phyloP scores from a whole-genome alignment of 805 yeast species.

The Cyberlindnera mycetangii region DNA sequence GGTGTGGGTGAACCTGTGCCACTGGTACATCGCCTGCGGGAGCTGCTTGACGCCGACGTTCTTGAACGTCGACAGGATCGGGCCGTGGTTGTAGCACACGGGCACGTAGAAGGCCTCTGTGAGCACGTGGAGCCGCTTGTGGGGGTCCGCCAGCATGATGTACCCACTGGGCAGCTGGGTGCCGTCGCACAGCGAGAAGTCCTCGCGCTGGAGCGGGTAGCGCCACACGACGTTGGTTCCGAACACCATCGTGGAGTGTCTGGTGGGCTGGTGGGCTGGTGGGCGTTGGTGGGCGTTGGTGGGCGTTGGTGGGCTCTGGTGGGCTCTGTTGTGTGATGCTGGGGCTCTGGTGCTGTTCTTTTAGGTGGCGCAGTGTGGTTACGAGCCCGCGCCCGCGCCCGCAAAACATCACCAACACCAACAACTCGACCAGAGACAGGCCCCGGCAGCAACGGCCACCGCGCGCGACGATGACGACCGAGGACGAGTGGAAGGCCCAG shows the following conservation, averaged over 20 bases:
- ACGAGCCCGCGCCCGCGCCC: neutral
- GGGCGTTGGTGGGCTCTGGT: too few species aligned
- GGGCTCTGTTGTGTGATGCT: too few species aligned
- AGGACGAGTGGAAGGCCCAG: conserved; percentile 50
- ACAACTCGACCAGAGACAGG: neutral
- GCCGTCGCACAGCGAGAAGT: conserved; percentile 32
- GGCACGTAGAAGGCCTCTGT: conserved; percentile 29
- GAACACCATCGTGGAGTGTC: conserved; percentile 18
- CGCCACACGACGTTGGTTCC: conserved; percentile 34
- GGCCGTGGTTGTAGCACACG: conserved; percentile 32
- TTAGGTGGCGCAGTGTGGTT: too few species aligned
- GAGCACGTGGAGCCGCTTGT: conserved; percentile 15
- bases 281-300: neutral
- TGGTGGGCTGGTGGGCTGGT: neutral
- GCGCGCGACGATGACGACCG: conserved; percentile 5
- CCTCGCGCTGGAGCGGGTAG: conserved; percentile 25
- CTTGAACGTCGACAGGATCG: conserved; percentile 35
- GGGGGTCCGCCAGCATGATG: conserved; percentile 24
- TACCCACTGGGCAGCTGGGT: conserved; percentile 33
- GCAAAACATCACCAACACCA: neutral
- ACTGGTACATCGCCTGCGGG: conserved; percentile 44
- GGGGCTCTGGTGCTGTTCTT: too few species aligned
- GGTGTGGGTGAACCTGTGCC: conserved; percentile 42
- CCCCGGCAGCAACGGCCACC: too few species aligned
- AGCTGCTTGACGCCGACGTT: conserved; percentile 30